Evolutionary conservation across 2,329 filamentous ascomycete genomes (phyloP), one percentile per base, ranked within the genome.

Genomic region (Pseudogymnoascus sp.): DNA sequence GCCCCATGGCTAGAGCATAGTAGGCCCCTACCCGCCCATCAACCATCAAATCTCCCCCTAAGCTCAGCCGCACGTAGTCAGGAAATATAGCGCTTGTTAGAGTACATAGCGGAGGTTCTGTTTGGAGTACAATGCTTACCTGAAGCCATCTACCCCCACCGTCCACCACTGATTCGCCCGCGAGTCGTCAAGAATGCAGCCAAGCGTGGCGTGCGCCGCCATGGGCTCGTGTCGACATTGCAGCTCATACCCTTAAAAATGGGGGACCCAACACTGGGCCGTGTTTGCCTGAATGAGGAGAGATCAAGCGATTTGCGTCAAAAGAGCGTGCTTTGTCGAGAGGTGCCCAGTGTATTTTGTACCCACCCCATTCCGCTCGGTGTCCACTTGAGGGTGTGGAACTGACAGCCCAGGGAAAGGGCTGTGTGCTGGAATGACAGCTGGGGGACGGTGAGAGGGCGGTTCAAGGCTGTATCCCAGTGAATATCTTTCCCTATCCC

Each of bases 11-110:
- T 53, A 33, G 25, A 7, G 9, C 18, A 15, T 25, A 25, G 22
- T 25, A 18, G 18, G 18, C 43, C 14, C n/a, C 43, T 9, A 50
- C 25, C 25, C 25, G 11, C 47, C 47, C 47, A 33, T 53, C 47
- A 53, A 53, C 47, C 47, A 33, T 53, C 47, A 53, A 53, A 53
- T 53, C 28, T 53, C 47, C 28, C n/a, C 47, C 7, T 50, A 8
- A 50, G 14, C 43, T 53, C 43, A 53, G 43, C 43, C 43, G 43
- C 43, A 53, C 43, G n/a, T n/a, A 12, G 30, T 9, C 2, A 53
- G 25, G n/a, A 18, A 53, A 53, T 33, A 15, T n/a, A 30, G 43
- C 14, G 43, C 3, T 50, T 50, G 43, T 50, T 50, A 11, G 25
- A 50, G 43, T 15, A 20, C 4, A 20, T 6, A 41, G 38, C 20